phyloP scores from a whole-genome alignment of 2,329 filamentous ascomycete genomes.

The Myriosclerotinia curreyana region DNA sequence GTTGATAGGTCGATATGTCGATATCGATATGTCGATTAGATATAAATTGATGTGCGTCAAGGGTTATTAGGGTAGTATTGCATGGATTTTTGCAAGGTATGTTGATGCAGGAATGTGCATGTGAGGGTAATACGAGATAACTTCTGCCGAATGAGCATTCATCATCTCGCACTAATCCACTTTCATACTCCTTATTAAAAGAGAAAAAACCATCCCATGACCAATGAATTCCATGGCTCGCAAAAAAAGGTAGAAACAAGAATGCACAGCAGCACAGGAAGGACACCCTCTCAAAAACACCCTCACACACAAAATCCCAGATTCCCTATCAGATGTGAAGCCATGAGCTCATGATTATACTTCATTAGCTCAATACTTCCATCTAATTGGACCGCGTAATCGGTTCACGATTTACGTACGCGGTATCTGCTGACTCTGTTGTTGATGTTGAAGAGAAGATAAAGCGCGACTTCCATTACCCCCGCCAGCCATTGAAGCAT shows the following conservation, averaged over 20 bases:
- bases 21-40: conserved; percentile 1
- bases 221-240: conserved; percentile 27
- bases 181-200: conserved; percentile 26
- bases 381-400: conserved; percentile 29
- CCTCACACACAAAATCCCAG: neutral
- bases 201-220: conserved; percentile 31
- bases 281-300: conserved; percentile 33
- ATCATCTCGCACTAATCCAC: conserved; percentile 17
- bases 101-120: conserved; percentile 24
- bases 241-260: neutral
- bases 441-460: conserved; percentile 28
- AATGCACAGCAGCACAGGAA: conserved; percentile 17
- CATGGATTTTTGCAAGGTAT: conserved; percentile 21
- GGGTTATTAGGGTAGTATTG: conserved; percentile 8
- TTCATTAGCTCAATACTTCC: conserved; percentile 2
- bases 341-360: neutral
- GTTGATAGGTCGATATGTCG: conserved; percentile 9
- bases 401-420: conserved; percentile 30
- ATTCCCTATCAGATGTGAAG: conserved; percentile 14
- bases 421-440: conserved; percentile 38
- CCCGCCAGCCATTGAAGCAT: conserved; percentile 29
- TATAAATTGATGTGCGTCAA: conserved; percentile 18
- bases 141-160: conserved; percentile 14
- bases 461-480: conserved; percentile 32
- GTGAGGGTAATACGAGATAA: conserved; percentile 32